These are phyloP conservation scores for Penicillium sp. DNA, from an alignment of 2,329 filamentous ascomycete species.

Conservation along the genomic window DNA sequence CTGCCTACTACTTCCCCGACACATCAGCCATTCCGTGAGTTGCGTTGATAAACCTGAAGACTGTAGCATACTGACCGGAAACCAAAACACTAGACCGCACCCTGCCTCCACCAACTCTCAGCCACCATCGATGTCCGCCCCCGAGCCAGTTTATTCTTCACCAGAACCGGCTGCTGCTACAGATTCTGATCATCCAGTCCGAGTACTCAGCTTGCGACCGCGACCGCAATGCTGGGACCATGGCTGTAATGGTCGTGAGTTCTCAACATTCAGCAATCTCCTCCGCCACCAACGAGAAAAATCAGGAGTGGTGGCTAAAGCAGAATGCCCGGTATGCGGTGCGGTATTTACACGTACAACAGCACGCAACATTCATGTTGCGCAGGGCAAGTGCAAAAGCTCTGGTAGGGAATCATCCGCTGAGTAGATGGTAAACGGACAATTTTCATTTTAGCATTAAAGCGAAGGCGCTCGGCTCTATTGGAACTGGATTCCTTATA, in stretches of 20 bases:
- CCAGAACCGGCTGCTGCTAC: slow-evolving; percentile 28
- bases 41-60: neutral
- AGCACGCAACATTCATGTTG: slow-evolving; percentile 81
- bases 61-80: slow-evolving; percentile 9
- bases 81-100: slow-evolving; percentile 18
- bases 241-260: slow-evolving; percentile 91
- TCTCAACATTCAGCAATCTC: slow-evolving; percentile 94
- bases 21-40: slow-evolving; percentile 33
- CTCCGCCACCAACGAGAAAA: slow-evolving; percentile 91
- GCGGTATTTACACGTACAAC: slow-evolving; percentile 89
- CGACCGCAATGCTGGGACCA: slow-evolving; percentile 98
- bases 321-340: slow-evolving; percentile 84
- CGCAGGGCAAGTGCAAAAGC: slow-evolving; percentile 88
- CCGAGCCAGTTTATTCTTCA: slow-evolving; percentile 29
- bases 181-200: slow-evolving; percentile 53
- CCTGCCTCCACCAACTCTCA: slow-evolving; percentile 27
- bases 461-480: neutral
- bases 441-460: neutral
- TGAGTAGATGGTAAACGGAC: slow-evolving; percentile 18
- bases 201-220: slow-evolving; percentile 73
- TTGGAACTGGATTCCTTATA: neutral
- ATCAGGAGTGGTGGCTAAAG: slow-evolving; percentile 84
- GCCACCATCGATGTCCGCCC: slow-evolving; percentile 23
- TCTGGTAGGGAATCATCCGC: slow-evolving; percentile 28
- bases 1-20: slow-evolving; percentile 35